Evolutionary conservation across 2,329 filamentous ascomycete species (phyloP), one percentile per base, ranked within the genome.

Genomic region (Pseudogymnoascus sp.): DNA sequence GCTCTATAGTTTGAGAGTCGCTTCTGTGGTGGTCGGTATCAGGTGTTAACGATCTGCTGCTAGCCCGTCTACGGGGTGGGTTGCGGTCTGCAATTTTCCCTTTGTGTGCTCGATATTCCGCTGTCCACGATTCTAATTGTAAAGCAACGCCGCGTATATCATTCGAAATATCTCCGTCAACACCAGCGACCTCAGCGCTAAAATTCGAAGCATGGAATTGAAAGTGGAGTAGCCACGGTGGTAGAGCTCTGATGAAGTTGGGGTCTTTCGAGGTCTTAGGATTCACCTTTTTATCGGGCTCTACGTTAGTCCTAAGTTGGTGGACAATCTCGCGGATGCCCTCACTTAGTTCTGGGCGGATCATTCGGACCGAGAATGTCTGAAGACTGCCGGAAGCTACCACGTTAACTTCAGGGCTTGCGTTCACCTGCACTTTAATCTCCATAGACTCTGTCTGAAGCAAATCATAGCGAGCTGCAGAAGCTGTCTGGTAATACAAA

Each of bases 401-500:
- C 8, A 97, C 92, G 57, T 89, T 88, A 6, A 97, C 84, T 68
- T 97, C 88, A 0, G 93, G 93, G 3, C 90, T 86, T 4, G 93
- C 93, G 67, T 86, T 93, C 11, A 97, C 78, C 71, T 96, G 89
- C 0, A 90, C 78, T 71, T 93, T 96, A 64, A 97, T 75, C 71
- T 99, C 95, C 64, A 97, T 84, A 1, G 87, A 89, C 71, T 99
- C 93, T 0, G 89, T 96, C 37, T 92, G 86, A 2, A 97, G 82
- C 5, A 99, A 80, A 70, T 96, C 91, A 71, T 96, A 93, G 61
- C 91, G 88, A 65, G 86, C 85, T 4, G 92, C 90, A 8, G 86
- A 84, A 21, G 89, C 87, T 0, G 92, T 96, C 72, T 97, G 96
- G 73, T 99, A 99, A 74, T 97, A 99, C 0, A 99, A 81, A 67